Base-by-base conservation (phyloP, 176 grass and related monocot genomes). In the Echinochloa phyllopogon region DNA sequence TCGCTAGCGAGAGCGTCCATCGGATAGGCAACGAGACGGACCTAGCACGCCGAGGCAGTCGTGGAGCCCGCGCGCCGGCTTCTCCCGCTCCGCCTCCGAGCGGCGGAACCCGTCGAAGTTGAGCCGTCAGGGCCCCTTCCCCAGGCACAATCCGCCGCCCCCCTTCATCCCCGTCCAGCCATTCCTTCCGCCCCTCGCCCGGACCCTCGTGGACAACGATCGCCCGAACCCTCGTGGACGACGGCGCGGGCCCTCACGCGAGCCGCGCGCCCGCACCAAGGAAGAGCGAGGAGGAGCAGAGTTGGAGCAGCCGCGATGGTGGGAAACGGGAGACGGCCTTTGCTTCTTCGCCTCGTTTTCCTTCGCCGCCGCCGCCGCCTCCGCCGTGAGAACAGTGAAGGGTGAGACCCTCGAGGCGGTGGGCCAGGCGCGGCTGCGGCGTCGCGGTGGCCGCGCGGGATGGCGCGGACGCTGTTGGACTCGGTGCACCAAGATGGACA, bases 41-140 rank as follows among this genome's bases (percentile, higher is more conserved):
- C 95, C 95, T 89, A 86, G 76, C 40, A 91, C 82, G 47, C 86
- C 90, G 77, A 97, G 84, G 88, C 84, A 93, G 52, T 93, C 82
- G 15, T 92, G 95, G 57, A 89, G 64, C 36, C 90, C 69, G 43
- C 92, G 88, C 16, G 86, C 57, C 21, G 86, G 86, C 14, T 66
- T 87, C 56, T 91, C 86, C 88, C 86, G 78, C n/a, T 58, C 77
- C 44, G 63, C 53, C 45, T 87, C 88, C 49, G 87, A 48, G 40
- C 63, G 88, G 8, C 78, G 77, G 84, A 94, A 87, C 2, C 69
- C 69, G 43, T 90, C 80, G 68, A 97, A 89, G 63, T 91, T 97
- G 88, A 97, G 84, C 51, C 88, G 79, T 90, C 92, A 97, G 27
- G 87, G 87, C 18, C 17, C 68, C 63, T 91, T 86, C 64, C 65